Evolutionary conservation across 208 protist species (phyloP).

Genomic region (Crithidia acanthocephali): DNA sequence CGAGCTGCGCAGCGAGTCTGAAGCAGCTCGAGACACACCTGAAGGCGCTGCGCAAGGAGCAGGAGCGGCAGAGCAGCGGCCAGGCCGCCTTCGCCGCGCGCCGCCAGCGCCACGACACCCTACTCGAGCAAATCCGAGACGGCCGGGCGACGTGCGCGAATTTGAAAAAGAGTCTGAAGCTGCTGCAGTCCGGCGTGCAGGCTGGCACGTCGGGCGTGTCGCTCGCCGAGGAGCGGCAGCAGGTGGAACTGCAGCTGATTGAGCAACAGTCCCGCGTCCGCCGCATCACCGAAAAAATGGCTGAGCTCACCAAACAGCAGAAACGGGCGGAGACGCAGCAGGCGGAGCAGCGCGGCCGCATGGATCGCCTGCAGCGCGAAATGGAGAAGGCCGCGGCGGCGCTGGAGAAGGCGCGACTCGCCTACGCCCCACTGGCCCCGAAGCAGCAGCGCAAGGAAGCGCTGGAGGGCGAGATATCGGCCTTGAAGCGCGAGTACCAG

Average conservation of each 20-base stretch:
- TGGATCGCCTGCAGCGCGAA: slow-evolving; percentile 41
- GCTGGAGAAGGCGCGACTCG: slow-evolving; percentile 40
- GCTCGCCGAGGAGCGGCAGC: slow-evolving; percentile 73
- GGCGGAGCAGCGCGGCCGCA: slow-evolving; percentile 36
- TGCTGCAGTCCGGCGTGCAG: slow-evolving; percentile 79
- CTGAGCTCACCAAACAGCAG: slow-evolving; percentile 59
- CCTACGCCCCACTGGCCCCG: slow-evolving; percentile 40
- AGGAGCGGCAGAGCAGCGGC: slow-evolving; percentile 42
- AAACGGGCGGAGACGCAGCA: slow-evolving; percentile 42
- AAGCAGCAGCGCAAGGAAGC: slow-evolving; percentile 48
- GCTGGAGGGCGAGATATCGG: slow-evolving; percentile 46
- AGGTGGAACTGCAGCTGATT: slow-evolving; percentile 72
- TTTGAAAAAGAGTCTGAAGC: slow-evolving; percentile 72
- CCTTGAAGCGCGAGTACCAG: slow-evolving; percentile 61
- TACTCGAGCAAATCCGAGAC: slow-evolving; percentile 62
- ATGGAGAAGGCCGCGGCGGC: slow-evolving; percentile 33
- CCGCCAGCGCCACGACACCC: slow-evolving; percentile 39
- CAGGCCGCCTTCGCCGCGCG: slow-evolving; percentile 54
- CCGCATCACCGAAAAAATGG: slow-evolving; percentile 53
- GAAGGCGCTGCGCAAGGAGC: slow-evolving; percentile 54
- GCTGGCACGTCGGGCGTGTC: slow-evolving; percentile 80
- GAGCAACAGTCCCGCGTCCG: slow-evolving; percentile 44
- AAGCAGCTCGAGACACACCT: slow-evolving; percentile 57
- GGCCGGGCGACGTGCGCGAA: slow-evolving; percentile 53
- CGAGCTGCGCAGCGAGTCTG: slow-evolving; percentile 41